Evolutionary conservation across 2,329 filamentous ascomycete genomes (phyloP), one percentile per base, ranked within the genome.

Genomic region (Xylaria multiplex): DNA sequence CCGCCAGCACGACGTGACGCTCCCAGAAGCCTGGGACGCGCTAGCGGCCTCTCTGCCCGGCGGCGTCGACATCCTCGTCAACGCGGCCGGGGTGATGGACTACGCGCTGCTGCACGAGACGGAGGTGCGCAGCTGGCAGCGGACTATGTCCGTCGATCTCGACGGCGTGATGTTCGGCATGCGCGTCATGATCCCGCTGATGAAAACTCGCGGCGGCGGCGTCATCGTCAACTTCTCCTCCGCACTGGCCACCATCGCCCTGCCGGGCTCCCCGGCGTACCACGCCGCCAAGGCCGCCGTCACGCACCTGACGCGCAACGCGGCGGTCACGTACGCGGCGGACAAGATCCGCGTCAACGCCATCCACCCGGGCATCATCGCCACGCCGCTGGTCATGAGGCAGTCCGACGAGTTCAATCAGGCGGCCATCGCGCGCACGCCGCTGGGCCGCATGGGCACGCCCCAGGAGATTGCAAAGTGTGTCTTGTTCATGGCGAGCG

Each of bases 401-500:
- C 59, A 56, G 43, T 19, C 42, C 22, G 43, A 32, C 7, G 59
- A 56, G 32, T 32, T 56, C 52, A 42, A 43, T 9, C 19, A 22
- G 9, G 14, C 42, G 8, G 50, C 16, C 2, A 43, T 62, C 5
- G 40, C 37, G 2, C 37, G 37, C 13, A 64, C 48, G 19, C 55
- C 55, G 2, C 3, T 43, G 49, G 55, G 45, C 11, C 60, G 60
- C 1, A 50, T 57, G 60, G 52, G 48, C 4, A 64, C 48, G 19
- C 13, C 55, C 16, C 1, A 16, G 2, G 48, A 59, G 49, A 30
- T 55, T 11, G 55, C 49, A 0, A 59, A n/a, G 49, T 55, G 55
- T 37, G 62, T 64, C 13, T 11, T 64, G 42, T 64, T 60, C 56
- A 48, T 59, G 43, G 50, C 43, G n/a, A 65, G 57, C 32, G 50